These are phyloP conservation scores for Suhomyces bolitotheri DNA, from an alignment of 1,139 yeast genomes.

Conservation along the genomic window DNA sequence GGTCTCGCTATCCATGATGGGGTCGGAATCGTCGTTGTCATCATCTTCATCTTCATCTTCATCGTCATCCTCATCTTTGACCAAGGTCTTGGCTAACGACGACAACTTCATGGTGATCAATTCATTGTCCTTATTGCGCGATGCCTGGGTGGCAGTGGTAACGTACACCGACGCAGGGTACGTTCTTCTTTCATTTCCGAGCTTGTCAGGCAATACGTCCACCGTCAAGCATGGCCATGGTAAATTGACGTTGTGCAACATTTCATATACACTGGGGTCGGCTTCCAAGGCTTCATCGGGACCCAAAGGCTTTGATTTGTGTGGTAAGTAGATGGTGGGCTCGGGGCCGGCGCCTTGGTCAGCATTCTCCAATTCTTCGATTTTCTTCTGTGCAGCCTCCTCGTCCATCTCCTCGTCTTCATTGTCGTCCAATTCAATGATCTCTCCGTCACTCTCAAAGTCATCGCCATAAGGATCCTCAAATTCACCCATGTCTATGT, in stretches of 20 bases:
- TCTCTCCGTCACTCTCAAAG: constrained; percentile 89
- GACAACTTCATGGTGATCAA: constrained; percentile 80
- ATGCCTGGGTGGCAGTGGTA: constrained; percentile 94
- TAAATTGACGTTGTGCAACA: constrained; percentile 90
- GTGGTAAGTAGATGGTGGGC: constrained; percentile 72
- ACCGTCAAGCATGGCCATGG: constrained; percentile 98
- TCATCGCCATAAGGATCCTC: constrained; percentile 97
- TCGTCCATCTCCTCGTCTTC: constrained; percentile 62
- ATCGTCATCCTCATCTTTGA: constrained; percentile 72
- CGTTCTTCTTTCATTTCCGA: constrained; percentile 85
- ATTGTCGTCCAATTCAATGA: constrained; percentile 71
- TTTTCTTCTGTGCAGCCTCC: constrained; percentile 22
- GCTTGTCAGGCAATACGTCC: constrained; percentile 81
- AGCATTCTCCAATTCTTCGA: constrained; percentile 28
- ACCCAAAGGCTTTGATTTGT: constrained; percentile 83
- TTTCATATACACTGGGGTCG: constrained; percentile 92
- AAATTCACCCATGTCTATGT: constrained; percentile 78
- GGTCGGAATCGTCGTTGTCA: constrained; percentile 67
- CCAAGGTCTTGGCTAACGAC: constrained; percentile 79
- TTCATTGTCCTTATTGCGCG: constrained; percentile 83
- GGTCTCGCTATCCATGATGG: constrained; percentile 81
- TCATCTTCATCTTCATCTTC: constrained; percentile 71
- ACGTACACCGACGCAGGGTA: constrained; percentile 87
- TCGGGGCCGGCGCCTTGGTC: constrained; percentile 30
- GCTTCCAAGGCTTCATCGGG: constrained; percentile 97